A percentile compares a stretch with the other conserved stretches of the same genome.
These are phyloP conservation scores for Pestalotiopsis sp. DNA, from an alignment of 2,329 filamentous ascomycete species.

Conservation along the genomic window DNA sequence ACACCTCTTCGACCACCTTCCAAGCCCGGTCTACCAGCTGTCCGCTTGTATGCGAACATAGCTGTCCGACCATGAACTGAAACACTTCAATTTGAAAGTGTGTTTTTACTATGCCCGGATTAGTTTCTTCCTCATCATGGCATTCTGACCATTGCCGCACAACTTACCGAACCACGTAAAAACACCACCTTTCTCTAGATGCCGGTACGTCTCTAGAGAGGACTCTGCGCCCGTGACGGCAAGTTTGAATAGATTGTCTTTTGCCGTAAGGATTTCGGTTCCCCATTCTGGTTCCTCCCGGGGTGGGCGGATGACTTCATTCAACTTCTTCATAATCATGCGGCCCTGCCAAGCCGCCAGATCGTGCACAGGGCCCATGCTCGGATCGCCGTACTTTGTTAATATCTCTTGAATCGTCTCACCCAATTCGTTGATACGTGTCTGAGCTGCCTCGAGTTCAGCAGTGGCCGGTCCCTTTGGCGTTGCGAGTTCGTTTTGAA, in stretches of 20 bases:
- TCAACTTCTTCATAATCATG: conserved; percentile 53
- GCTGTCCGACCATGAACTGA: conserved; percentile 56
- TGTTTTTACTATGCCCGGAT: conserved; percentile 27
- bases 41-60: conserved; percentile 52
- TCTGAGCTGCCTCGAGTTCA: conserved; percentile 44
- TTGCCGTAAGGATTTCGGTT: conserved; percentile 49
- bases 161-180: conserved; percentile 59
- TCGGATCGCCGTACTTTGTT: conserved; percentile 52
- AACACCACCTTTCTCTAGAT: conserved; percentile 42
- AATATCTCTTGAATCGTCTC: conserved; percentile 47
- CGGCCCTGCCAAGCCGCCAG: conserved; percentile 51
- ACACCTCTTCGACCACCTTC: conserved; percentile 49
- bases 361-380: conserved; percentile 55
- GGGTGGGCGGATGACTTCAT: conserved; percentile 49
- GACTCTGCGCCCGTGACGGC: conserved; percentile 53
- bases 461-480: conserved; percentile 27
- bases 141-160: neutral
- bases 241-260: conserved; percentile 60
- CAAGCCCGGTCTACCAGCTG: conserved; percentile 57
- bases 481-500: conserved; percentile 44
- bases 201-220: conserved; percentile 46
- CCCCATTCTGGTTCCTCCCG: conserved; percentile 51
- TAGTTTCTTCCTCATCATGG: neutral
- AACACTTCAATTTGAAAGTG: conserved; percentile 62
- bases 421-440: conserved; percentile 45